Base-by-base conservation (phyloP, 345 rosid species). In the Carallia brachiata region DNA sequence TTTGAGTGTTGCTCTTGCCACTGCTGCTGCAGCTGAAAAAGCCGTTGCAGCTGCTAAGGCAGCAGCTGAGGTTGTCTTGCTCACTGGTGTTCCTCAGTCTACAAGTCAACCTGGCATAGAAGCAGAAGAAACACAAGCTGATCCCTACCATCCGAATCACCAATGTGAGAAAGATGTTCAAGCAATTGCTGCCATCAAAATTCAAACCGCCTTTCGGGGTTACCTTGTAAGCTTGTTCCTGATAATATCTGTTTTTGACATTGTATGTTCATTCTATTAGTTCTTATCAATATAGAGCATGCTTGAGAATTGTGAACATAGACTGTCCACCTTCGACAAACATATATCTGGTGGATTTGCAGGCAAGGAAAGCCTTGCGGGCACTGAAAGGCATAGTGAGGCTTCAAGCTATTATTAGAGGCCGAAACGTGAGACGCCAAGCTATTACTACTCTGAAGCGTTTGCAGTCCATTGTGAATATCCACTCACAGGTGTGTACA, bases 391-490 rank as follows among this genome's bases (percentile, higher is more conserved):
- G 98, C 30, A 94, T 94, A 74, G 96, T 89, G 69, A 88, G 70
- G 85, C 97, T 94, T 28, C 98, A 94, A 79, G 97, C 98, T 5
- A 83, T 91, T 62, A 88, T 94, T 27, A 82, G 97, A 62, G 98
- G 97, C 44, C 72, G 84, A 70, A 83, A 86, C 0, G 93, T 91
- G 73, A 82, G 98, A 79, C 91, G 90, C 58, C 97, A 94, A 73
- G 94, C 97, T 17, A 75, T 86, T 75, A 82, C 80, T 54, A 88
- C 97, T 30, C 84, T 94, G 16, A 91, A 91, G 74, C 83, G 91
- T 75, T 82, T 94, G 81, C 95, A 94, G 68, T 91, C 97, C 65
- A 79, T 94, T 75, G 87, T 94, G 10, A 86, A 84, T 68, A 89
- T 91, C 66, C 96, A 94, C 71, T 84, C 96, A 58, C 87, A 87